Percentiles rank a stretch among this genome's conserved stretches.
Conservation (phyloP, 305 asterid species). For the Rubia tinctorum region DNA sequence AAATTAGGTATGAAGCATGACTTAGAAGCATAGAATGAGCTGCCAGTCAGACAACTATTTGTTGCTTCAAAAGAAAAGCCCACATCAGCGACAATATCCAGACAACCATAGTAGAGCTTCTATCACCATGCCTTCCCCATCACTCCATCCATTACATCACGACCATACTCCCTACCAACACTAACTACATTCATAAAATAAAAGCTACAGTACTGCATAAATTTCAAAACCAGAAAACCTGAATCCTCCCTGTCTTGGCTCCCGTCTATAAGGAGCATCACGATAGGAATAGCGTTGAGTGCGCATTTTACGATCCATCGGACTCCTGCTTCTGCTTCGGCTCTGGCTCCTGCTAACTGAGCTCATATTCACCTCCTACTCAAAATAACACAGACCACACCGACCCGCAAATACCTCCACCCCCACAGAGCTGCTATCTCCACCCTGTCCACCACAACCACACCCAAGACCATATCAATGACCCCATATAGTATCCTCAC, state of each 20-base stretch:
- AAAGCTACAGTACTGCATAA: conserved; percentile 33
- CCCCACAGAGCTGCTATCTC: conserved; percentile 50
- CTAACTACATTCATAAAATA: conserved; percentile 27
- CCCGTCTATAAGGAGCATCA: conserved; percentile 95
- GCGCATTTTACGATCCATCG: conserved; percentile 90
- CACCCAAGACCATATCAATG: conserved; percentile 78
- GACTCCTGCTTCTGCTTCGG: conserved; percentile 86
- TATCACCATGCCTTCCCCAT: conserved; percentile 14
- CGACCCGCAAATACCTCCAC: conserved; percentile 52
- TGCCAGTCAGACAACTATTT: conserved; percentile 2
- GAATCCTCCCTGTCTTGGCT: conserved; percentile 85
- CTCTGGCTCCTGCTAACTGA: conserved; percentile 72
- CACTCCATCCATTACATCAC: conserved; percentile 25
- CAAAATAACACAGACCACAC: conserved; percentile 50
- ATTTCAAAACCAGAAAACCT: conserved; percentile 72
- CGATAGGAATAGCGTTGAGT: conserved; percentile 82
- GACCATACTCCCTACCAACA: conserved; percentile 36
- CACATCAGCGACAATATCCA: conserved; percentile 20
- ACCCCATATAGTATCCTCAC: conserved; percentile 35
- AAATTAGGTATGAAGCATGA: not conserved
- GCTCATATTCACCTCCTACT: conserved; percentile 61
- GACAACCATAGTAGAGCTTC: conserved; percentile 17
- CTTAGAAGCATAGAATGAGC: not conserved
- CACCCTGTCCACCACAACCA: conserved; percentile 99
- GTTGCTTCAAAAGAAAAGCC: conserved; percentile 7